Conservation (phyloP, 2,329 filamentous ascomycete genomes). For the Aspergillus vadensis region DNA sequence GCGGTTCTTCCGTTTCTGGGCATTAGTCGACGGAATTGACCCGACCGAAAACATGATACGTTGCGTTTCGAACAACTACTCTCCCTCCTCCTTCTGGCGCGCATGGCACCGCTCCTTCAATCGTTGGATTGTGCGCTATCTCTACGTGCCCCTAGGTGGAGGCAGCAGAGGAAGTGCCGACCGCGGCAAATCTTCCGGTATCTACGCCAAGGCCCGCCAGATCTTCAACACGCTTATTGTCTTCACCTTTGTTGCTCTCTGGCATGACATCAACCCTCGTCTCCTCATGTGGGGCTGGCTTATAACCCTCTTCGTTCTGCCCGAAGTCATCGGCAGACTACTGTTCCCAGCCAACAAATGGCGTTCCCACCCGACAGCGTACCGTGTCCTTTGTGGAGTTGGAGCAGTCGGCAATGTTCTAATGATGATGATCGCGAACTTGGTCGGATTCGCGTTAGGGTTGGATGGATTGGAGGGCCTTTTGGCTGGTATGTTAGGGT, state of each 20-base stretch:
- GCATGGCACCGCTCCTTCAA: constrained; percentile 96
- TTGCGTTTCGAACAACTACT: constrained; percentile 94
- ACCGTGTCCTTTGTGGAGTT: constrained; percentile 76
- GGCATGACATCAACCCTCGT: constrained; percentile 93
- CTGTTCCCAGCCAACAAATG: constrained; percentile 75
- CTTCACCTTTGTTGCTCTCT: constrained; percentile 95
- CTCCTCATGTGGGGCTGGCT: constrained; percentile 97
- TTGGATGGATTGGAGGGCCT: constrained; percentile 82
- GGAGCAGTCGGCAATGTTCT: constrained; percentile 82
- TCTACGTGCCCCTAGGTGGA: constrained; percentile 90
- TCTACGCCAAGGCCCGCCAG: constrained; percentile 57
- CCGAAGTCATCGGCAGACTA: constrained; percentile 72
- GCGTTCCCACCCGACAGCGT: constrained; percentile 68
- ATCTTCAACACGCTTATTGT: constrained; percentile 77
- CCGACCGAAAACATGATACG: constrained; percentile 98
- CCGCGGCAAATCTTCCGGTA: constrained; percentile 30
- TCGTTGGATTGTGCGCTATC: constrained; percentile 89
- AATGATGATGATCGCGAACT: constrained; percentile 94
- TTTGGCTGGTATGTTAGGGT: constrained; percentile 71
- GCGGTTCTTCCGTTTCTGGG: constrained; percentile 99
- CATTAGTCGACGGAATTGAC: constrained; percentile 85
- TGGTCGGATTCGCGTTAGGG: constrained; percentile 93
- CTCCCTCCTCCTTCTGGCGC: constrained; percentile 88
- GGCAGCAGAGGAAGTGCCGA: constrained; percentile 39
- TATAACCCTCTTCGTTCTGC: constrained; percentile 88